Base-by-base conservation (phyloP, 2,329 filamentous ascomycete genomes). In the Graphilbum ipis-grandicollis region DNA sequence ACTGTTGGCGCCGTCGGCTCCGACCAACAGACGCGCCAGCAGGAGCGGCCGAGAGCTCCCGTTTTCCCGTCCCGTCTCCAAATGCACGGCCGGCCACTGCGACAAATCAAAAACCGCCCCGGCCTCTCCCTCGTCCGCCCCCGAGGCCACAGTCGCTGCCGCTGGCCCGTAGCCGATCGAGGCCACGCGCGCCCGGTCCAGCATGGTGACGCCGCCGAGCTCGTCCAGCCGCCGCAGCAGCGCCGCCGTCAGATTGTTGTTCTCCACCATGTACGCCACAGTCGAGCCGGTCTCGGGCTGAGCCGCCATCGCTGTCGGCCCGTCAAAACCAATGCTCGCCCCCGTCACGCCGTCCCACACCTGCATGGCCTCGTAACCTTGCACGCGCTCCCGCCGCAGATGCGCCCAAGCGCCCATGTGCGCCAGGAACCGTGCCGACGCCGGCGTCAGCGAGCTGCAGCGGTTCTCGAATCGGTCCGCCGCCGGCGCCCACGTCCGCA, bases 191-290 rank as follows among this genome's bases (percentile, higher is more conserved):
- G 80, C 76, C 34, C 73, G 74, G 46, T 86, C 83, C 39, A 86
- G 77, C 9, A 90, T 59, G 5, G 76, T 70, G 14, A 86, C 66
- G 4, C 66, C 66, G 2, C 75, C 72, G 2, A 92, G 62, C 45
- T 80, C 70, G 9, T 77, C 65, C 26, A 94, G 66, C 13, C 79
- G 71, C 38, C 66, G 66, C 35, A 94, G 58, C 8, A 98, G 65
- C 1, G 75, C 84, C 1, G 77, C 77, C 3, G 83, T 85, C 25
- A 94, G 66, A 53, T 98, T 96, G 23, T 79, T 56, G 55, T 96
- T 98, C 63, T 98, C 92, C 31, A 77, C 82, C 88, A 98, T 98
- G 53, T 90, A 93, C 9, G 90, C 90, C 46, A 98, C 84, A 2
- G 75, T 80, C 42, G 64, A 69, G 51, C 61, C 40, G 15, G 41